Conservation (phyloP, 2,329 filamentous ascomycete genomes). For the Polychaeton citri region DNA sequence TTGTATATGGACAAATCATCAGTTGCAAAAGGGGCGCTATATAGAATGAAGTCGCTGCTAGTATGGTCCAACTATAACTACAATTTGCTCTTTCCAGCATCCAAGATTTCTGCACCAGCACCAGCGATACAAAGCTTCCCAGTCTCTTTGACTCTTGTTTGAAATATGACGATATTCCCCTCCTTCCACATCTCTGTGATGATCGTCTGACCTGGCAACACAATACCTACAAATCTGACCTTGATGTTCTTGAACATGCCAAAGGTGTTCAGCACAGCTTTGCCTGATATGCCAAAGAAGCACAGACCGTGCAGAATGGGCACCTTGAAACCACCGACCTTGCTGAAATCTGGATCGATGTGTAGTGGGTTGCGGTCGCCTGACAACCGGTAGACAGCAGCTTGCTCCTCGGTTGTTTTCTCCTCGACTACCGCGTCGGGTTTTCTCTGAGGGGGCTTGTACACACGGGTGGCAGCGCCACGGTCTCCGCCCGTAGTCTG, state of each 20-base stretch:
- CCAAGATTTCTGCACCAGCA: constrained; percentile 62
- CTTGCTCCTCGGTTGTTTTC: constrained; percentile 79
- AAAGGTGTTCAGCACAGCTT: constrained; percentile 75
- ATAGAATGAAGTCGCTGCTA: no score
- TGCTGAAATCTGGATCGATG: constrained; percentile 86
- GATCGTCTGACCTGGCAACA: constrained; percentile 78
- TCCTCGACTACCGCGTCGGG: constrained; percentile 77
- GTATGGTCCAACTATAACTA: no score
- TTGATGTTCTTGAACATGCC: constrained; percentile 84
- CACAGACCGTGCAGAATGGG: constrained; percentile 96
- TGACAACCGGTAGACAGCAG: constrained; percentile 80
- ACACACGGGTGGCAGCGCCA: constrained; percentile 64
- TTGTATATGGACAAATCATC: no score
- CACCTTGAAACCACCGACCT: constrained; percentile 84
- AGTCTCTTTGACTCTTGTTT: constrained; percentile 81
- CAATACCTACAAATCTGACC: constrained; percentile 76
- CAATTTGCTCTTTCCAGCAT: constrained; percentile 12
- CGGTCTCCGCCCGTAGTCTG: constrained; percentile 63
- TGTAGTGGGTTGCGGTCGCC: constrained; percentile 95
- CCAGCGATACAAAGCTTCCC: constrained; percentile 77
- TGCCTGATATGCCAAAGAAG: constrained; percentile 82
- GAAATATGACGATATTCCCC: constrained; percentile 65
- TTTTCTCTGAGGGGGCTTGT: constrained; percentile 61
- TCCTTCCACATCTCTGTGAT: constrained; percentile 94
- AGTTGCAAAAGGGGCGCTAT: no score